Evolutionary conservation across 2,329 filamentous ascomycete species (phyloP).

Genomic region (Pseudogymnoascus sp.): DNA sequence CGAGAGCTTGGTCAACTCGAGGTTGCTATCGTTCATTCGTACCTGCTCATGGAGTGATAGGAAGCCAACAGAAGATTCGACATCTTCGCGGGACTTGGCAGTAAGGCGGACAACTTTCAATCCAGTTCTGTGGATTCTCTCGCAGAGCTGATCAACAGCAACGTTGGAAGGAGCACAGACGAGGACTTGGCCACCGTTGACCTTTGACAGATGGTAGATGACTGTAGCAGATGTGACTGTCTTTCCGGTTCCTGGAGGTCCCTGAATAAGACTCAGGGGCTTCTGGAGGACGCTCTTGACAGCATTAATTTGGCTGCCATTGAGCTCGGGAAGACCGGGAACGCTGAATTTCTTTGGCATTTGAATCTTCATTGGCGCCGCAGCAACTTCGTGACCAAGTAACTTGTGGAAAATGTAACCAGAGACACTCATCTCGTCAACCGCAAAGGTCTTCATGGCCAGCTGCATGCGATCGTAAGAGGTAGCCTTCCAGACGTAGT

Average conservation of each 20-base stretch:
- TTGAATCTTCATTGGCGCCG: slow-evolving; percentile 90
- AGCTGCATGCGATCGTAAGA: slow-evolving; percentile 99
- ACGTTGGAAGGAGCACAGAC: slow-evolving; percentile 98
- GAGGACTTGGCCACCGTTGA: slow-evolving; percentile 87
- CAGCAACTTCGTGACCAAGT: slow-evolving; percentile 87
- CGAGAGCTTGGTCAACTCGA: slow-evolving; percentile 83
- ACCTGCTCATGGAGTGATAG: slow-evolving; percentile 94
- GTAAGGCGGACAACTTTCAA: slow-evolving; percentile 95
- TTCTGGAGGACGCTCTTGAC: slow-evolving; percentile 93
- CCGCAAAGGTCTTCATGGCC: slow-evolving; percentile 97
- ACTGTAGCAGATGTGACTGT: slow-evolving; percentile 98
- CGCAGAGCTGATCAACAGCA: slow-evolving; percentile 94
- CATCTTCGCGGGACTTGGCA: slow-evolving; percentile 97
- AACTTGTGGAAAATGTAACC: slow-evolving; percentile 98
- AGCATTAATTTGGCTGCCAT: slow-evolving; percentile 89
- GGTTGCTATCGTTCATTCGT: slow-evolving; percentile 92
- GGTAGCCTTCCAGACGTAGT: slow-evolving; percentile 99
- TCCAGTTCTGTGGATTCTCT: slow-evolving; percentile 88
- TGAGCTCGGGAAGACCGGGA: slow-evolving; percentile 86
- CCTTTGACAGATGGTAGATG: slow-evolving; percentile 94
- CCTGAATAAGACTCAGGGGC: slow-evolving; percentile 90
- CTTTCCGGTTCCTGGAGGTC: slow-evolving; percentile 93
- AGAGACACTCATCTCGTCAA: slow-evolving; percentile 96
- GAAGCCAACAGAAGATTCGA: slow-evolving; percentile 96
- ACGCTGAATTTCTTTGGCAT: slow-evolving; percentile 96